Base-by-base conservation (phyloP, 345 rosid species). In the Melaleuca alternifolia region DNA sequence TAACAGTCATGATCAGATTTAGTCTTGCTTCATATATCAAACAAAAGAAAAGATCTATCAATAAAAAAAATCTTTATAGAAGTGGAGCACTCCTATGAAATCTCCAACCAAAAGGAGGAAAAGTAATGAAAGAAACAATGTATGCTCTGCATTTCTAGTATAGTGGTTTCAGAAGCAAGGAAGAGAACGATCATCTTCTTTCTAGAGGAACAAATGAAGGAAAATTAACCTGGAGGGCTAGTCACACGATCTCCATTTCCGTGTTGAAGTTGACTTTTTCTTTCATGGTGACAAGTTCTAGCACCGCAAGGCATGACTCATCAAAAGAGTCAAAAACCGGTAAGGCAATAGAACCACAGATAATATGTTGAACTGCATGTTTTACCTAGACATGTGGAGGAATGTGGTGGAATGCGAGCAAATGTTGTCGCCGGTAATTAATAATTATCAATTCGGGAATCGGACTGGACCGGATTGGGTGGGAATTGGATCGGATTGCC, bases 251-350 rank as follows among this genome's bases (percentile, higher is more conserved):
- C 89, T 95, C 95, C 87, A 96, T 92, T 88, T 97, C 99, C 46
- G 86, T 65, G 92, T 93, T 96, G 87, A 97, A 97, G 89, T 97
- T 93, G 1, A 92, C 89, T 86, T 95, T 96, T 91, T 96, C 99
- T 89, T 90, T 94, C 85, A 90, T 46, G 6, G 99, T 94, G 90
- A 96, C 98, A 90, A 96, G 96, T 90, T 97, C 98, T 87, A 97
- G 89, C 51, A 97, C 98, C 86, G 95, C 94, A 86, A 95, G 94
- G 85, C 98, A 97, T n/a, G n/a, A n/a, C n/a, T n/a, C n/a, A n/a
- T n/a, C n/a, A n/a, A n/a, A n/a, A n/a, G n/a, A n/a, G n/a, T 92
- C 92, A 90, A 96, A 94, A 84, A 97, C 83, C 21, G 99, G 99
- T 79, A 95, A 81, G 18, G 99, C 99, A 79, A 96, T 92, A 5